Percentiles rank a stretch among this genome's conserved stretches.
phyloP scores from a whole-genome alignment of 257 asterid genomes.

The Forsythia suspensa region DNA sequence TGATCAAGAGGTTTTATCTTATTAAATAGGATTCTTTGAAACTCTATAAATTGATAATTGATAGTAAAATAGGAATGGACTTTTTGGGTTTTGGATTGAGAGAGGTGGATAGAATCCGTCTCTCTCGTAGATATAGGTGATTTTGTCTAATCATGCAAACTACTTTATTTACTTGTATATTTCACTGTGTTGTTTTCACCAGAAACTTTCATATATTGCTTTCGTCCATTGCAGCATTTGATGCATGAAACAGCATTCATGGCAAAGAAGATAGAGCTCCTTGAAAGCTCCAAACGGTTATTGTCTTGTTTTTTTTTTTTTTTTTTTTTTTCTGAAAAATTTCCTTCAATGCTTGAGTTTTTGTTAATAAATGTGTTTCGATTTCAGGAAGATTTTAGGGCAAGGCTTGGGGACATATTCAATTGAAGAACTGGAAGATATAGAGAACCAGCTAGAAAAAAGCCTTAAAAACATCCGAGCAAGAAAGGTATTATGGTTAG shows the following conservation, averaged over 20 bases:
- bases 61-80: not conserved
- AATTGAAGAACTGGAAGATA: constrained; percentile 14
- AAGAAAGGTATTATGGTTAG: constrained; percentile 16
- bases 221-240: not conserved
- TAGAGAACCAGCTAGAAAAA: constrained; percentile 12
- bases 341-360: not conserved
- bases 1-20: not conserved
- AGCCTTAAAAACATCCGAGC: constrained; percentile 19
- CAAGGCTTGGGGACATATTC: constrained; percentile 16
- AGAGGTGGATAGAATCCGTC: not conserved
- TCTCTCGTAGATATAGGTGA: not conserved
- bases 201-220: not conserved
- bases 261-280: constrained; percentile 23
- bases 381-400: constrained; percentile 22
- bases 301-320: not conserved
- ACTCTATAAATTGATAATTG: not conserved
- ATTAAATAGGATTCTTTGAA: not conserved
- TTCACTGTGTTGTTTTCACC: not conserved
- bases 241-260: constrained; percentile 11
- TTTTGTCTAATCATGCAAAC: not conserved
- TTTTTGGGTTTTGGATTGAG: not conserved
- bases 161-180: not conserved
- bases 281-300: constrained; percentile 26
- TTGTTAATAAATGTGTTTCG: not conserved
- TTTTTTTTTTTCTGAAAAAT: not conserved